Base-by-base conservation (phyloP, 352 stramenopile species). In the Phytopythium mirpurense region DNA sequence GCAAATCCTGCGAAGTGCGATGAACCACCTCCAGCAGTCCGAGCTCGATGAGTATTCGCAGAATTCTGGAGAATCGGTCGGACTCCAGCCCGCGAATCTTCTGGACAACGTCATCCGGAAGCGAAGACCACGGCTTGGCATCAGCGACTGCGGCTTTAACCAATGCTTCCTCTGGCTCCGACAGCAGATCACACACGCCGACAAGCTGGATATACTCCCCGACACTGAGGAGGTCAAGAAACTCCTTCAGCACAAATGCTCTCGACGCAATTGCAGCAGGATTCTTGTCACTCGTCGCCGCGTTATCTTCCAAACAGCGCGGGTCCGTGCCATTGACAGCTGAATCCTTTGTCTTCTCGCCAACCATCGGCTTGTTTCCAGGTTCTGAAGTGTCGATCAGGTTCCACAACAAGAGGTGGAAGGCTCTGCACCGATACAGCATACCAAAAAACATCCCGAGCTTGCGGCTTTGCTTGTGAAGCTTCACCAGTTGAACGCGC, bases 181-280 rank as follows among this genome's bases (percentile, higher is more conserved):
- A 78, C 36, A 94, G 63, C 11, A 88, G 36, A 34, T 90, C 80
- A 10, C 62, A 78, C 16, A 85, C 61, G 10, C 83, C 83, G 23
- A 88, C 74, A 42, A 94, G 59, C 21, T 90, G 78, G 14, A 91
- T 68, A 49, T 86, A 94, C 40, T 90, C 81, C 16, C 74, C 74
- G 23, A 91, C 60, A 18, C 63, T 73, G 37, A 91, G 47, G 26
- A 80, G 47, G 54, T 90, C 71, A 16, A 93, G 54, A 9, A 93
- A 67, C 48, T 90, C 77, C 60, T 90, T 78, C 23, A 91, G 57
- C 18, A 67, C 63, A 56, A 91, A 91, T 9, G 81, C 57, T 51
- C 29, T 15, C 9, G 46, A 42, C 8, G n/a, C 46, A 11, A 31
- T 11, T 15, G 11, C 10, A 19, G 16, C 42, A 19, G 4, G 14